phyloP scores from a whole-genome alignment of 345 rosid species.

The Draba incana region DNA sequence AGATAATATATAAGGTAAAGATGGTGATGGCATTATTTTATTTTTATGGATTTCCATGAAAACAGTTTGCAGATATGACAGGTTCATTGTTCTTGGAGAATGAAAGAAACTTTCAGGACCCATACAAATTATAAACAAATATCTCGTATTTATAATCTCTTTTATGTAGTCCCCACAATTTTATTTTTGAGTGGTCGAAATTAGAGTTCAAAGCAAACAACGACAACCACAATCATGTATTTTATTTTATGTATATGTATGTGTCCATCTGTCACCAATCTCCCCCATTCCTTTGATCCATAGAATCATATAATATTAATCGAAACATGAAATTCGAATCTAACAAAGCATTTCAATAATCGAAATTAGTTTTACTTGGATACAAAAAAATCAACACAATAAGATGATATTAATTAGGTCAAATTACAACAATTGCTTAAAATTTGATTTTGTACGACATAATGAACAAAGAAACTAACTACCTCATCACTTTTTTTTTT shows the following conservation, averaged over 20 bases:
- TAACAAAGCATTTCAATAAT: not conserved
- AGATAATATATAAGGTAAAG: conserved; percentile 29
- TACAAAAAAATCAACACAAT: not conserved
- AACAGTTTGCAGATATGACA: conserved; percentile 29
- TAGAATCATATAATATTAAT: not conserved
- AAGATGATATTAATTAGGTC: not conserved
- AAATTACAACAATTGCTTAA: not conserved
- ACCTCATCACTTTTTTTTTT: conserved; percentile 37
- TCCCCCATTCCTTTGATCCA: conserved; percentile 25
- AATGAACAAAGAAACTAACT: not conserved
- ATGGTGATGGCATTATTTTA: not conserved
- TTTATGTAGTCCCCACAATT: conserved; percentile 14
- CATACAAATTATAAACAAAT: conserved; percentile 7
- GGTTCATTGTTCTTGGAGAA: conserved; percentile 39
- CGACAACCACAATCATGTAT: conserved; percentile 16
- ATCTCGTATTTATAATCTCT: not conserved
- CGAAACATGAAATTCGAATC: not conserved
- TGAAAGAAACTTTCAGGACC: conserved; percentile 30
- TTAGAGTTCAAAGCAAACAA: conserved; percentile 1
- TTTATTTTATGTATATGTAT: not conserved
- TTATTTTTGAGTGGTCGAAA: conserved; percentile 27
- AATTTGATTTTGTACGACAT: conserved; percentile 25
- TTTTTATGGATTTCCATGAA: conserved; percentile 6
- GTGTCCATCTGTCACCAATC: conserved; percentile 26
- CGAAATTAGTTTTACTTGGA: not conserved